Percentiles rank a stretch among this genome's conserved stretches.
Conservation (phyloP, 352 stramenopile genomes). For the Pythium grandisporangium region DNA sequence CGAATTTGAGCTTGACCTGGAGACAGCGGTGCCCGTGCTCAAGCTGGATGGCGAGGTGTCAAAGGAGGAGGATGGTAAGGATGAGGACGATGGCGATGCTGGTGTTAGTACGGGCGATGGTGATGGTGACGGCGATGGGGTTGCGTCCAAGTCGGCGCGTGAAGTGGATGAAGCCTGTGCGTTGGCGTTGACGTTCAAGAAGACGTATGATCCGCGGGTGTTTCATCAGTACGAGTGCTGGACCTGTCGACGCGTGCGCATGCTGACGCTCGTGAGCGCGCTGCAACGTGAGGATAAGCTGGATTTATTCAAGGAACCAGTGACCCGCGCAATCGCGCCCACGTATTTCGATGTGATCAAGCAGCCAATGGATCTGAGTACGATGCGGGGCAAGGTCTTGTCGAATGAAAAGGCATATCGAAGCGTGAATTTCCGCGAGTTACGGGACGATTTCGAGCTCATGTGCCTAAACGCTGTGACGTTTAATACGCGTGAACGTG, state of each 20-base stretch:
- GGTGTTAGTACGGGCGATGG: too few species aligned
- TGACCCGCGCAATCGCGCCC: constrained; percentile 88
- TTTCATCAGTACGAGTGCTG: constrained; percentile 81
- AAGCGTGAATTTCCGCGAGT: constrained; percentile 54
- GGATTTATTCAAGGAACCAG: constrained; percentile 90
- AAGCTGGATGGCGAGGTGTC: not conserved
- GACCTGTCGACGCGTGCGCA: constrained; percentile 55
- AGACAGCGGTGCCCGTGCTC: constrained; percentile 17
- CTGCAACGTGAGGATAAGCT: constrained; percentile 72
- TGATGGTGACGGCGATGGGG: constrained; percentile 5
- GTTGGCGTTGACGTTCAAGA: constrained; percentile 42
- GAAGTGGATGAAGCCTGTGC: constrained; percentile 61
- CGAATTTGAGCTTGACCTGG: constrained; percentile 47
- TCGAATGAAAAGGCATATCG: constrained; percentile 63
- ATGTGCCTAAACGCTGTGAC: constrained; percentile 94
- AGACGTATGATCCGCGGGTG: constrained; percentile 52
- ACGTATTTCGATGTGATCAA: constrained; percentile 93
- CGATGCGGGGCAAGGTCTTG: constrained; percentile 77
- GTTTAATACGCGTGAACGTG: constrained; percentile 90
- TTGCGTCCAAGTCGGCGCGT: constrained; percentile 30
- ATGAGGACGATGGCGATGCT: not conserved
- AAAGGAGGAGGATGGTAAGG: constrained; percentile 1
- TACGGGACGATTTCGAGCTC: constrained; percentile 92
- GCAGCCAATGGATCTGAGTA: constrained; percentile 89
- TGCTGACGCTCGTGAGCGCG: constrained; percentile 52